These are phyloP conservation scores for Peribolospora baueri DNA, from an alignment of 768 basidiomycete genomes.

Conservation along the genomic window DNA sequence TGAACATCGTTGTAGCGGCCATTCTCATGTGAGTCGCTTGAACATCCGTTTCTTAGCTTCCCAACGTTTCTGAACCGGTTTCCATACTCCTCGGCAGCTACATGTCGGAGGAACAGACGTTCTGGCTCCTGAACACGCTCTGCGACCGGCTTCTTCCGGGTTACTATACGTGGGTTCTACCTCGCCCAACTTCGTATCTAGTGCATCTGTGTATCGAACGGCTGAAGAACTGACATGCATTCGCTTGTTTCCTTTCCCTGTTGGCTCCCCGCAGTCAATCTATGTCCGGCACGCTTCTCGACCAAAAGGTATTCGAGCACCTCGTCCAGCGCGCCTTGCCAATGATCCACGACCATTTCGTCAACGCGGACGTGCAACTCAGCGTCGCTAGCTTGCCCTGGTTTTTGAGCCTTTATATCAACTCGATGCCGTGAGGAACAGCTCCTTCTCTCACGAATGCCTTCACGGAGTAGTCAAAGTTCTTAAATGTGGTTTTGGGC, in stretches of 20 bases:
- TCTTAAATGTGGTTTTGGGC: slow-evolving; percentile 38
- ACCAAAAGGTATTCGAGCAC: slow-evolving; percentile 91
- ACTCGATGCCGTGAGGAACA: slow-evolving; percentile 13
- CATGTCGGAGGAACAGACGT: slow-evolving; percentile 96
- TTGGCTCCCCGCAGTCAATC: slow-evolving; percentile 38
- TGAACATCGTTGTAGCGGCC: slow-evolving; percentile 95
- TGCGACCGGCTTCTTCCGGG: slow-evolving; percentile 87
- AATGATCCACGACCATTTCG: slow-evolving; percentile 76
- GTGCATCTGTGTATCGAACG: not conserved
- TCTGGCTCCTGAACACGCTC: slow-evolving; percentile 84
- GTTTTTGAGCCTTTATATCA: slow-evolving; percentile 80
- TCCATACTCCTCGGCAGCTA: slow-evolving; percentile 33
- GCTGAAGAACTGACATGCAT: not conserved
- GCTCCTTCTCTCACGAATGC: not conserved
- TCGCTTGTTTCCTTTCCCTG: not conserved
- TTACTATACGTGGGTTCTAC: slow-evolving; percentile 57
- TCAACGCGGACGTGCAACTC: slow-evolving; percentile 72
- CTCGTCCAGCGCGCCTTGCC: slow-evolving; percentile 50
- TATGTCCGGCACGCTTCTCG: slow-evolving; percentile 97
- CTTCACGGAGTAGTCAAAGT: slow-evolving; percentile 25
- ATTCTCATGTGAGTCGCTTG: slow-evolving; percentile 46
- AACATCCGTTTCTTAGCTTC: not conserved
- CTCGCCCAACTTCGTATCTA: not conserved
- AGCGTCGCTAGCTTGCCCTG: slow-evolving; percentile 91
- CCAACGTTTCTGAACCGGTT: not conserved